Evolutionary conservation across 2,329 filamentous ascomycete species (phyloP).

Genomic region (Claviceps maximensis): DNA sequence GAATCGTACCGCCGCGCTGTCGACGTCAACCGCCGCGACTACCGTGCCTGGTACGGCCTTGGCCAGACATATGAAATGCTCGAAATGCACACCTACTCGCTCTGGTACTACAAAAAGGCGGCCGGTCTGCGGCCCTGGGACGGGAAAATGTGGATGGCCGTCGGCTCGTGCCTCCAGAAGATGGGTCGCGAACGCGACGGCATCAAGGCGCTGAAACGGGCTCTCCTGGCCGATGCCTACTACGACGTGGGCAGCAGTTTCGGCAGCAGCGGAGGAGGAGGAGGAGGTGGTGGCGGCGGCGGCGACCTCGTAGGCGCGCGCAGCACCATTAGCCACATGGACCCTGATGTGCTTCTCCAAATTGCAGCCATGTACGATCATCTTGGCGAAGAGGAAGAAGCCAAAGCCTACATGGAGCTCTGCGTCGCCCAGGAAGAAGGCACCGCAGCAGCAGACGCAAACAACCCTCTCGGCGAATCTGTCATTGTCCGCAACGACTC

Average conservation of each 20-base stretch:
- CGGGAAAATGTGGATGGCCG: conserved; percentile 97
- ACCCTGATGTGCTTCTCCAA: conserved; percentile 80
- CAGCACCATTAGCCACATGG: conserved; percentile 49
- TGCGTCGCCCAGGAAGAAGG: conserved; percentile 88
- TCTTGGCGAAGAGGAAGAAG: conserved; percentile 63
- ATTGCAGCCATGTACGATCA: conserved; percentile 84
- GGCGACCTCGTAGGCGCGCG: conserved; percentile 33
- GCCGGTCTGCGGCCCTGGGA: conserved; percentile 90
- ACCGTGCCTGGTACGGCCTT: conserved; percentile 93
- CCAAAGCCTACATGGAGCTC: conserved; percentile 89
- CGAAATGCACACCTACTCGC: conserved; percentile 92
- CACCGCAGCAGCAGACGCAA: conserved; percentile 28
- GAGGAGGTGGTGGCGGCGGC: no score
- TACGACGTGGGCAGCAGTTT: conserved; percentile 54
- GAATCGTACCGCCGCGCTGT: conserved; percentile 93
- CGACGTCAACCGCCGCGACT: conserved; percentile 90
- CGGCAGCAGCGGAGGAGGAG: conserved; percentile 33
- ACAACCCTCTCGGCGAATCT: conserved; percentile 27
- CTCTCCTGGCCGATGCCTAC: conserved; percentile 75
- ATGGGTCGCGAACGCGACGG: conserved; percentile 80
- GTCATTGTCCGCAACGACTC: conserved; percentile 45
- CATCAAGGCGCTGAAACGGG: conserved; percentile 89
- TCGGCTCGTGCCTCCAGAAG: conserved; percentile 81
- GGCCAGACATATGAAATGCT: conserved; percentile 96
- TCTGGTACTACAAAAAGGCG: conserved; percentile 96